Evolutionary conservation across 768 basidiomycete genomes (phyloP), one percentile per base, ranked within the genome.

Genomic region (Amanita jacksonii): DNA sequence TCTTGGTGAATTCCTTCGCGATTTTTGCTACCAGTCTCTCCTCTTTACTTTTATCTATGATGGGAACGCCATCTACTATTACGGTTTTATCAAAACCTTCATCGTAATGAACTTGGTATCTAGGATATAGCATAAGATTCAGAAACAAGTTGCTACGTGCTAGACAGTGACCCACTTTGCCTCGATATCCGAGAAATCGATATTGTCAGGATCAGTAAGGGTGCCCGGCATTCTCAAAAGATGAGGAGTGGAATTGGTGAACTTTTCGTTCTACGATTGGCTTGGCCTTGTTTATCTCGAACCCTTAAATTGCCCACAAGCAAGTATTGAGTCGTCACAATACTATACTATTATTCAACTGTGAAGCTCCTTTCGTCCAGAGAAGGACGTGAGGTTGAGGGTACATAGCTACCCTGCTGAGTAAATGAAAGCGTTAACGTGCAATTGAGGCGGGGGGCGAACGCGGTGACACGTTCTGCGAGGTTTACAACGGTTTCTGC

Each of bases 101-200:
- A 53, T 89, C 85, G 51, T 80, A 78, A 46, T 87, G 69, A 54
- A 93, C 81, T 51, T 81, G 73, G 66, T 91, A 94, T 70, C 92
- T 96, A 59, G 38, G 36, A 45, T 19, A 33, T 37, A 32, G 9
- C 31, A 34, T 43, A 10, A 49, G 37, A 23, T 40, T 46, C 44
- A 38, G 39, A 31, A 15, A 18, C 7, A 28, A 36, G 18, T 24
- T 38, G 20, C 3, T 13, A 42, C 9, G 36, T 22, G 5, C 12
- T 18, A 8, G 22, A 41, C 19, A 6, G 9, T 15, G 10, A 60
- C 75, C 45, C 51, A 91, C 89, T 86, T 88, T 63, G 71, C 76
- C 59, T 92, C 89, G 51, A 94, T 89, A 59, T 92, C 89, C 36
- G 81, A 76, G 59, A 81, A 92, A 61, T 92, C 89, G 54, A 90